These are phyloP conservation scores for Phialocephala sp. DNA, from an alignment of 2,329 filamentous ascomycete species.

Conservation along the genomic window DNA sequence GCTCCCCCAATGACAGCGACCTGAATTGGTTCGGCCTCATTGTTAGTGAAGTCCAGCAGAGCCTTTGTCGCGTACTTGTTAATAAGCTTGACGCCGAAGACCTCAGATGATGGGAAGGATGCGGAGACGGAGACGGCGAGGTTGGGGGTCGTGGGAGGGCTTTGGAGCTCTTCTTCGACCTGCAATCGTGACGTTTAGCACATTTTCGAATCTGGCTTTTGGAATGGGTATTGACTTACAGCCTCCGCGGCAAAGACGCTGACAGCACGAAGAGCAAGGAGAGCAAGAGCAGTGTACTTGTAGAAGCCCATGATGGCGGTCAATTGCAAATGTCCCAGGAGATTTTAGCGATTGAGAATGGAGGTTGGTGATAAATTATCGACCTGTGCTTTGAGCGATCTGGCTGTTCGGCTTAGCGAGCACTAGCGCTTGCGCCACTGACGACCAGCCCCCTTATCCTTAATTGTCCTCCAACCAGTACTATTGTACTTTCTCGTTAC, in stretches of 20 bases:
- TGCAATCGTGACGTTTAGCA: conserved; percentile 27
- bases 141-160: conserved; percentile 45
- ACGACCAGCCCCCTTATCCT: neutral
- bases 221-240: conserved; percentile 52
- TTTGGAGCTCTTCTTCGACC: conserved; percentile 38
- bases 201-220: conserved; percentile 9
- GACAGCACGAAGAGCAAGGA: conserved; percentile 73
- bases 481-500: too few species aligned
- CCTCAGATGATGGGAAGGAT: conserved; percentile 67
- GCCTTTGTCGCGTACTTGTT: conserved; percentile 88
- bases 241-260: conserved; percentile 64
- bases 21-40: conserved; percentile 76
- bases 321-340: conserved; percentile 23
- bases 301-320: conserved; percentile 70
- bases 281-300: conserved; percentile 72
- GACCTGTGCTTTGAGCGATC: conserved; percentile 7
- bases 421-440: too few species aligned
- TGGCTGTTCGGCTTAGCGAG: neutral
- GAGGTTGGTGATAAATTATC: neutral
- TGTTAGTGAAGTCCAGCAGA: conserved; percentile 81
- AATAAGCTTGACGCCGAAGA: conserved; percentile 94
- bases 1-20: conserved; percentile 79
- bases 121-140: conserved; percentile 70
- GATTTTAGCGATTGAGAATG: neutral
- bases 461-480: neutral